Base-by-base conservation (phyloP, 2,329 filamentous ascomycete species). In the Trichoderma gracile region DNA sequence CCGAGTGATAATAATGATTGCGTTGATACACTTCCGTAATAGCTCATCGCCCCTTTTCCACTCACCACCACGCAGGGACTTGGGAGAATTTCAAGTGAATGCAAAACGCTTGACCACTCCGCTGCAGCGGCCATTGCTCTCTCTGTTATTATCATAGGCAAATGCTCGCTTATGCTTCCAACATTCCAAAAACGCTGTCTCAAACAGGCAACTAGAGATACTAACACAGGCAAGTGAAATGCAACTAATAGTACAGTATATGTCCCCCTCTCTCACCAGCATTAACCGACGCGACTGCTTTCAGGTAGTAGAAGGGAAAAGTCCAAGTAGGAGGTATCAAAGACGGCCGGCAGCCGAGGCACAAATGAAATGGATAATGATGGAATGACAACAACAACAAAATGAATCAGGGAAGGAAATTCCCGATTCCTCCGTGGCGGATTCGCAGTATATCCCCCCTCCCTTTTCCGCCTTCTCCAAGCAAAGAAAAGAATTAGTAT, bases 151-250 rank as follows among this genome's bases (percentile, higher is more conserved):
- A 38, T 38, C 59, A 62, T 53, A 54, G 53, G 53, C 49, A 62
- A 54, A 62, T 62, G 59, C 49, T 62, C 59, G 59, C 59, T 62
- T 62, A 62, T 62, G 59, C 59, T 54, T 62, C 59, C 59, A 54
- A 62, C 49, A 62, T 62, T 25, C 40, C 49, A 46, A 14, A 14
- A 54, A 62, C 49, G 59, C 59, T 54, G 12, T 53, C 59, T 46
- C 40, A 54, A 38, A 21, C 59, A 21, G 40, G 8, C 17, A 46
- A 38, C 38, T 25, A 21, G 15, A 52, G 38, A 62, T 62, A 62
- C 59, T 38, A 62, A 62, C 49, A 62, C 59, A 54, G 53, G 33
- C 17, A 62, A 46, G 59, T 43, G 49, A 54, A 62, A 62, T 62
- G 59, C 25, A 54, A 38, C 47, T 62, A 62, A 8, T 62, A 54